Base-by-base conservation (phyloP, 2,329 filamentous ascomycete species). In the Lecanicillium sp. region DNA sequence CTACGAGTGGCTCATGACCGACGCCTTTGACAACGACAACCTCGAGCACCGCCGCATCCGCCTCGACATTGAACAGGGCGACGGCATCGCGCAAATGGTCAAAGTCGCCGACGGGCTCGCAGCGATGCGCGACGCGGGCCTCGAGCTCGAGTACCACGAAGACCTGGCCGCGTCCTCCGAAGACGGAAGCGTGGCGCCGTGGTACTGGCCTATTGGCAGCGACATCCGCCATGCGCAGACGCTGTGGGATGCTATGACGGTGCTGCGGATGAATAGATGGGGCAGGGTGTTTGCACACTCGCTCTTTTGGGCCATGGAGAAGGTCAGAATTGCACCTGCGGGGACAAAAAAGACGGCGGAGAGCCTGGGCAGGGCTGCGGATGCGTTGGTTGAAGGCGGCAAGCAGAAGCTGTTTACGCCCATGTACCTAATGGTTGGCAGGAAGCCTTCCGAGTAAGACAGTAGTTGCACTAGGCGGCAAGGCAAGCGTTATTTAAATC, bases 1-100 rank as follows among this genome's bases (percentile, higher is more conserved):
- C 37, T 98, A 97, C 67, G 92, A 98, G 66, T 97, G 92, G 92
- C 73, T 97, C 57, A 97, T 98, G 92, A 97, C 89, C 6, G 89
- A 96, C 46, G 70, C 81, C 17, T 98, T 96, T 65, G 84, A 97
- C 68, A 90, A 94, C 59, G 72, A 84, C 44, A 88, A 96, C 72
- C 63, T 86, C 1, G 72, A 80, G 54, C 92, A 97, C 69, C 84
- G 88, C 49, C 79, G 86, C 59, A 92, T 97, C 57, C 86, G 92
- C 47, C 79, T 96, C 14, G 89, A 84, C 47, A 98, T 98, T 49
- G 92, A 98, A 71, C 81, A 87, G 59, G 92, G 92, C 55, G 84
- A 97, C 57, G 92, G 92, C 51, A 97, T 98, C 60, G 88, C 87
- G 55, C 96, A 96, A 71, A 96, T 98, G 89, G 87, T 92, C 64